Evolutionary conservation across 2,329 filamentous ascomycete genomes (phyloP), one percentile per base, ranked within the genome.

Genomic region (Cyphellophora europaea): DNA sequence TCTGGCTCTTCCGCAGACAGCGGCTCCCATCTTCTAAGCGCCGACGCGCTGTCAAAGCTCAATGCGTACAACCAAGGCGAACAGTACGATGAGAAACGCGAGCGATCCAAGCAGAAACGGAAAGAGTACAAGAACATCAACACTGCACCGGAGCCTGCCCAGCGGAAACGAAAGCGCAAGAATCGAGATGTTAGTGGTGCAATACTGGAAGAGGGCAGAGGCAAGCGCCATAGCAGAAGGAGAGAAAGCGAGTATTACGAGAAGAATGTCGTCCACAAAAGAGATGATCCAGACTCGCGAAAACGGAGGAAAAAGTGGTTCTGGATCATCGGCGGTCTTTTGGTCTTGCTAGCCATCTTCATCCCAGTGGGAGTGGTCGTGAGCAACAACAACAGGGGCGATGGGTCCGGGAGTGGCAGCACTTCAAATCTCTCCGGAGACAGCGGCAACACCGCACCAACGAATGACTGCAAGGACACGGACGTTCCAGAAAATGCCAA

Each of bases 161-260:
- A 60, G 8, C 54, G 58, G 27, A 39, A 43, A 27, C 27, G 19
- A 18, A 33, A 33, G 14, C 27, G 25, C 28, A 74, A 75, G 51
- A 68, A 67, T 37, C 64, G 81, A 41, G 66, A 82, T n/a, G 77
- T 81, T 13, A 85, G 80, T 43, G 80, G 79, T 13, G 77, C 77
- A 0, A 59, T 80, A 12, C 62, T 82, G 47, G 81, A 85, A 50
- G 80, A 85, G 53, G 80, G 79, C 1, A 65, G 56, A 23, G 55
- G 52, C 30, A 69, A 52, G 45, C 58, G 64, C 34, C 58, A 62
- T 38, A 63, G 69, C 27, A 51, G 56, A 42, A 50, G 55, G 23
- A 53, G 52, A 27, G 51, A 52, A 32, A 51, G 53, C 16, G 34
- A 45, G 21, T 57, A 52, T 32, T 54, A 56, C 60, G 37, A 44